These are phyloP conservation scores for Aspergillus sp. DNA, from an alignment of 2,329 filamentous ascomycete species.

Conservation along the genomic window DNA sequence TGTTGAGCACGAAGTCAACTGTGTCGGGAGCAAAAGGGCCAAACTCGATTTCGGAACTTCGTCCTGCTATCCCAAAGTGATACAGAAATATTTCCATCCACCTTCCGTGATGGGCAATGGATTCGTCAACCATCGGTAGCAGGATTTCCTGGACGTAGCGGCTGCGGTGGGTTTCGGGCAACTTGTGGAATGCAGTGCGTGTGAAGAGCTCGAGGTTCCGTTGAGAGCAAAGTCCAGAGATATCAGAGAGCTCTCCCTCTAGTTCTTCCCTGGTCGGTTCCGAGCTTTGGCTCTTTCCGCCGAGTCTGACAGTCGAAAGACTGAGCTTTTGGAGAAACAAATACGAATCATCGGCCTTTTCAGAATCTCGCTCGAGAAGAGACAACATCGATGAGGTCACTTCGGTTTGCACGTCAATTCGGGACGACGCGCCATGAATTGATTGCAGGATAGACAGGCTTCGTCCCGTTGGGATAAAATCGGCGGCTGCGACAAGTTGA, in stretches of 20 bases:
- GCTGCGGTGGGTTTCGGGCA: conserved; percentile 8
- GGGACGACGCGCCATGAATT: conserved; percentile 7
- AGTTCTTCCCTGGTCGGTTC: conserved; percentile 15
- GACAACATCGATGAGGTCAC: conserved; percentile 10
- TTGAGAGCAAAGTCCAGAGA: background rate
- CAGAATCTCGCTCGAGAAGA: conserved; percentile 6
- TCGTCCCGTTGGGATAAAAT: conserved; percentile 8
- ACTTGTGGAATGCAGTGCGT: background rate
- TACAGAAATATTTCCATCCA: conserved; percentile 22
- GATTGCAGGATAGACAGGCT: conserved; percentile 6
- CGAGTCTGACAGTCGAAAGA: conserved; percentile 10
- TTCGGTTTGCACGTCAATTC: conserved; percentile 16
- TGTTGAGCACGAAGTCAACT: conserved; percentile 2
- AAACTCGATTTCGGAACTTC: conserved; percentile 3
- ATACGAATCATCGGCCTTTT: background rate
- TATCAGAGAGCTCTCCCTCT: conserved; percentile 6
- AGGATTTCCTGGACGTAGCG: conserved; percentile 15
- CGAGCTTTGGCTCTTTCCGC: conserved; percentile 4
- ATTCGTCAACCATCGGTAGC: conserved; percentile 18
- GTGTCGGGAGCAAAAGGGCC: conserved; percentile 16
- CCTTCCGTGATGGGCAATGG: conserved; percentile 16
- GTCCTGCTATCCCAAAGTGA: background rate
- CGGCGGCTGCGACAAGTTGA: conserved; percentile 8
- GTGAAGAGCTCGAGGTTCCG: conserved; percentile 14
- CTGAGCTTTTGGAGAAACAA: conserved; percentile 2